Conservation (phyloP, 2,329 filamentous ascomycete species). For the Nemania diffusa region DNA sequence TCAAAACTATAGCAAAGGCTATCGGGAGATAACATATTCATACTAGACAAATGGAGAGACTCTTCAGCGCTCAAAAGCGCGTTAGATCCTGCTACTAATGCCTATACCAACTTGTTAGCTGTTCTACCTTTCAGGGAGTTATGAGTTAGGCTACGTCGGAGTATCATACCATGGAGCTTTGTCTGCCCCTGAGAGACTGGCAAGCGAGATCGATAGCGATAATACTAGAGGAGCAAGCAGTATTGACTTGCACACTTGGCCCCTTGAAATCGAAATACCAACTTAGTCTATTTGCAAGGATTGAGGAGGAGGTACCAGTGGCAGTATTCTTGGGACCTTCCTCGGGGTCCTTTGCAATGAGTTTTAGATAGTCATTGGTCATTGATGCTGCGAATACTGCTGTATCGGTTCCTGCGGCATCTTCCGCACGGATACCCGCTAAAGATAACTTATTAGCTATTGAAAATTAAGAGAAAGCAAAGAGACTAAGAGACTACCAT, state of each 20-base stretch:
- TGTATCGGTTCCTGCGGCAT: constrained; percentile 16
- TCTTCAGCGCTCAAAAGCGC: constrained; percentile 43
- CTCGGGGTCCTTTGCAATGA: background rate
- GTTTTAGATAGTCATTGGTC: constrained; percentile 19
- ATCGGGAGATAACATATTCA: constrained; percentile 37
- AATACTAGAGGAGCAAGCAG: background rate
- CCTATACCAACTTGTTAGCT: constrained; percentile 26
- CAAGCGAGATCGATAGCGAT: constrained; percentile 3
- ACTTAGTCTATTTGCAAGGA: background rate
- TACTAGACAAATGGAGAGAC: constrained; percentile 23
- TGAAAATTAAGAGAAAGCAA: background rate
- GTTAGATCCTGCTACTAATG: constrained; percentile 44
- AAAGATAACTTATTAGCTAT: too few species aligned
- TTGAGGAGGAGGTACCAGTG: background rate
- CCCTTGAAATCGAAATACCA: background rate
- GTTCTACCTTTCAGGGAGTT: too few species aligned
- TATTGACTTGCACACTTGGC: background rate
- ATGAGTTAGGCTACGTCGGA: background rate
- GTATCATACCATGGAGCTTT: background rate
- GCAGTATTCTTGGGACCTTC: constrained; percentile 34
- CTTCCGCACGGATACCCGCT: constrained; percentile 30
- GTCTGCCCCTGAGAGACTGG: background rate
- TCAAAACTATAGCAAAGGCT: constrained; percentile 52
- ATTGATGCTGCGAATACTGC: constrained; percentile 28
- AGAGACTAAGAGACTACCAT: background rate